phyloP scores from a whole-genome alignment of 768 basidiomycete genomes.

The Psilocybe sp. region DNA sequence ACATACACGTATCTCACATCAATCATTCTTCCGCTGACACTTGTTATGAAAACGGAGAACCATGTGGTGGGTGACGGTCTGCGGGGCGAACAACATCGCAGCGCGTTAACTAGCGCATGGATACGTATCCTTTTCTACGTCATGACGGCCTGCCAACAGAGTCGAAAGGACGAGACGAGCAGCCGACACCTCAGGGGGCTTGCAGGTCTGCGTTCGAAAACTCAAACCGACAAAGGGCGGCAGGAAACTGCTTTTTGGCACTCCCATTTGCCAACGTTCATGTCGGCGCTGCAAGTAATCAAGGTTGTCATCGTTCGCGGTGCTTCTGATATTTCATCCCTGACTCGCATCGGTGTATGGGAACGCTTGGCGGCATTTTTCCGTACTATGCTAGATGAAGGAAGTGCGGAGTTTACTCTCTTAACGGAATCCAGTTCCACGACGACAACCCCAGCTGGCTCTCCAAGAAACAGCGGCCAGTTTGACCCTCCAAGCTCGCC shows the following conservation, averaged over 20 bases:
- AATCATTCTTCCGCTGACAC: conserved; percentile 58
- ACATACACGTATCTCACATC: conserved; percentile 63
- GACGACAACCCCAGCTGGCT: conserved; percentile 47
- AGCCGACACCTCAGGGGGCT: conserved; percentile 13
- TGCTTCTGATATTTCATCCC: conserved; percentile 52
- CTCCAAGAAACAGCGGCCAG: conserved; percentile 46
- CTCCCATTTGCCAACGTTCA: conserved; percentile 37
- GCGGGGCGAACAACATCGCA: conserved; percentile 43
- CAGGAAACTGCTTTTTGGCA: conserved; percentile 21
- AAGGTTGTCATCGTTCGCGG: conserved; percentile 67
- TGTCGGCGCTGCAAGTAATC: conserved; percentile 61
- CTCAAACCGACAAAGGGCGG: conserved; percentile 17
- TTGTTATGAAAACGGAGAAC: conserved; percentile 49
- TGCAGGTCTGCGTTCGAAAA: conserved; percentile 37
- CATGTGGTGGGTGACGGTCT: conserved; percentile 39
- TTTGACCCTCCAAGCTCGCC: conserved; percentile 25
- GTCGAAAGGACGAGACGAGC: conserved; percentile 20
- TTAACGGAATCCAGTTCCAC: conserved; percentile 39
- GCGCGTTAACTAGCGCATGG: conserved; percentile 50
- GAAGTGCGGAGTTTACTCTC: conserved; percentile 62
- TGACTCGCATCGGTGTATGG: conserved; percentile 58
- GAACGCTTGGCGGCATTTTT: conserved; percentile 54
- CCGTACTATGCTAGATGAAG: conserved; percentile 48
- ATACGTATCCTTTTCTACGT: conserved; percentile 57
- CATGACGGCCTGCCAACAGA: conserved; percentile 50